Evolutionary conservation across 2,329 filamentous ascomycete genomes (phyloP), one percentile per base, ranked within the genome.

Genomic region (Tympanopsis confertula): DNA sequence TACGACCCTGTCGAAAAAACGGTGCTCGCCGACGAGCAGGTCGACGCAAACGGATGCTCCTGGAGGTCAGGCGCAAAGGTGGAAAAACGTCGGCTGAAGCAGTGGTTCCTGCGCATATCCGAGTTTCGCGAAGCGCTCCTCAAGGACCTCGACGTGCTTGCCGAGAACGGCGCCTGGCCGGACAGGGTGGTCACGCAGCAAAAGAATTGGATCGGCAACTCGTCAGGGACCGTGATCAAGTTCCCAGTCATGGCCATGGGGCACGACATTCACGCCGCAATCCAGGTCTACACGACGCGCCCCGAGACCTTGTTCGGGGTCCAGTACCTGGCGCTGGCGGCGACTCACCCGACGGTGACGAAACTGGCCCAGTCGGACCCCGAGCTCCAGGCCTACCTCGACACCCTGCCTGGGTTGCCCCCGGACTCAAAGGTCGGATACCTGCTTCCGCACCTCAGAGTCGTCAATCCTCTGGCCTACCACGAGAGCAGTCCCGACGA

Each of bases 1-100:
- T 82, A 74, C 55, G 76, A 82, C 46, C 76, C 76, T 5, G 63
- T 81, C 13, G 76, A 81, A 47, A 69, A 72, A 50, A 81, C 76
- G 0, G 76, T 82, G 20, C 59, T 82, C 39, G 76, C 76, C n/a
- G 81, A 82, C 50, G 76, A 82, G 51, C 76, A 81, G 54, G 74
- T 80, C 19, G 74, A 79, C 51, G 63, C 68, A 40, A 71, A 73
- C 54, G 77, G 76, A 18, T 66, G 59, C 42, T 80, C 76, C 3
- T 82, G 76, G 76, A 65, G 74, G 35, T 78, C 73, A 13, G 74
- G 74, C 15, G 74, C 74, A 4, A 71, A 74, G 45, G 74, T 78
- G 20, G 68, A 78, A 49, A 68, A 76, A 51, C 54, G 65, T 42
- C 64, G 66, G 48, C 54, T 79, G 35, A 77, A 72, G 50, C 76